Evolutionary conservation across 441 rosid species (phyloP).

Genomic region (Dalechampia spathulata): DNA sequence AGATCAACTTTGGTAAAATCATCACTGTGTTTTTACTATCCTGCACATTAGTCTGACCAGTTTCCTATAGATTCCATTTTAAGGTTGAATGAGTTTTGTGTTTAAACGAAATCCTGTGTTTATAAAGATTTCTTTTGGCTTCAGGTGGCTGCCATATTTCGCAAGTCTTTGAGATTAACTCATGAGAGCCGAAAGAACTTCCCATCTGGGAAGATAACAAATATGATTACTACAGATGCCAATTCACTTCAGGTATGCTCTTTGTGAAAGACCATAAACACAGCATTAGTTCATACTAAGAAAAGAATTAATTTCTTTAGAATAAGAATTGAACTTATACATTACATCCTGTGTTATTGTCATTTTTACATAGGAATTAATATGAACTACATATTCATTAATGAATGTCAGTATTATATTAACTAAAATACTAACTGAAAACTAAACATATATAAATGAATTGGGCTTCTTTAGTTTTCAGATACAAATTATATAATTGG

Average conservation of each 20-base stretch:
- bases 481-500: background rate
- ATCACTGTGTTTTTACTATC: slow-evolving; percentile 7
- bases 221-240: slow-evolving; percentile 95
- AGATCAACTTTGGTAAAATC: slow-evolving; percentile 86
- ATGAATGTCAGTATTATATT: too few species aligned
- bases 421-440: background rate
- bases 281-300: background rate
- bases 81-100: background rate
- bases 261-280: background rate
- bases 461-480: background rate
- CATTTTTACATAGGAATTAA: background rate
- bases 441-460: background rate
- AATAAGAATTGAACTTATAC: too few species aligned
- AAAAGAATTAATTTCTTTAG: too few species aligned
- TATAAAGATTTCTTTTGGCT: slow-evolving; percentile 14
- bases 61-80: too few species aligned
- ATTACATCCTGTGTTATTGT: too few species aligned
- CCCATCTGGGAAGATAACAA: slow-evolving; percentile 81
- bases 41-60: slow-evolving; percentile 4
- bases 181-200: slow-evolving; percentile 81
- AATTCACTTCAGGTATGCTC: slow-evolving; percentile 68
- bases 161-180: slow-evolving; percentile 71
- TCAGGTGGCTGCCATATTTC: slow-evolving; percentile 92
- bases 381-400: too few species aligned
- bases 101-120: background rate